Evolutionary conservation across 352 stramenopile species (phyloP).

Genomic region (Pythium periplocum): DNA sequence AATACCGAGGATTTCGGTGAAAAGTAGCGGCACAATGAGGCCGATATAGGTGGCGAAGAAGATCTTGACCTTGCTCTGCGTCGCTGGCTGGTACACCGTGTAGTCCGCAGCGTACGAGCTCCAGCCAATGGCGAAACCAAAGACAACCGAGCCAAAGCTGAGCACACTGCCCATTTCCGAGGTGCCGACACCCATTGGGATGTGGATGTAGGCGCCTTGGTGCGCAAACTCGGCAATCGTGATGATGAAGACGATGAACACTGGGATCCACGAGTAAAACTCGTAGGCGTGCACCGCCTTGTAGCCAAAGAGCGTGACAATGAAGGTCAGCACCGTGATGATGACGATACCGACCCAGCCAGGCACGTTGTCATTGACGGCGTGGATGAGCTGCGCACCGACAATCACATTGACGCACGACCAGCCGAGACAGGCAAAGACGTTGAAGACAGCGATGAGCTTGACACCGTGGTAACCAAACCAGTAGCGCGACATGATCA

Average conservation of each 20-base stretch:
- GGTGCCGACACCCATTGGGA: slow-evolving; percentile 31
- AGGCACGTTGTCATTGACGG: slow-evolving; percentile 34
- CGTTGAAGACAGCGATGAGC: slow-evolving; percentile 39
- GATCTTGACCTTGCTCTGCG: slow-evolving; percentile 37
- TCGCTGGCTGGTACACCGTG: slow-evolving; percentile 38
- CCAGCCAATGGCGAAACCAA: slow-evolving; percentile 36
- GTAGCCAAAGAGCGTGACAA: slow-evolving; percentile 45
- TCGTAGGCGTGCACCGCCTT: slow-evolving; percentile 45
- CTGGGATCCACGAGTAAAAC: slow-evolving; percentile 44
- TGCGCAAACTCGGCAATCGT: slow-evolving; percentile 29
- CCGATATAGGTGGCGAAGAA: slow-evolving; percentile 35
- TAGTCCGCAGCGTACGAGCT: slow-evolving; percentile 36
- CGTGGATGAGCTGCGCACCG: slow-evolving; percentile 41
- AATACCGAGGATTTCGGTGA: slow-evolving; percentile 36
- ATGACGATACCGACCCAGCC: slow-evolving; percentile 43
- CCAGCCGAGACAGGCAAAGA: slow-evolving; percentile 36
- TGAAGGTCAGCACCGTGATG: slow-evolving; percentile 34
- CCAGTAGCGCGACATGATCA: slow-evolving; percentile 45
- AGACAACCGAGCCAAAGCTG: slow-evolving; percentile 29
- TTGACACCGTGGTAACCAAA: slow-evolving; percentile 40
- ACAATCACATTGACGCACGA: slow-evolving; percentile 45
- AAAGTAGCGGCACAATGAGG: slow-evolving; percentile 35
- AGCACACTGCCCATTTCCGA: slow-evolving; percentile 30
- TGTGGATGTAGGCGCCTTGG: slow-evolving; percentile 37
- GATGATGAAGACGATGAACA: slow-evolving; percentile 44